A percentile compares a stretch with the other conserved stretches of the same genome.
Evolutionary conservation across 1,284 basidiomycete genomes (phyloP).

Genomic region (Phellinidium pouzarii): DNA sequence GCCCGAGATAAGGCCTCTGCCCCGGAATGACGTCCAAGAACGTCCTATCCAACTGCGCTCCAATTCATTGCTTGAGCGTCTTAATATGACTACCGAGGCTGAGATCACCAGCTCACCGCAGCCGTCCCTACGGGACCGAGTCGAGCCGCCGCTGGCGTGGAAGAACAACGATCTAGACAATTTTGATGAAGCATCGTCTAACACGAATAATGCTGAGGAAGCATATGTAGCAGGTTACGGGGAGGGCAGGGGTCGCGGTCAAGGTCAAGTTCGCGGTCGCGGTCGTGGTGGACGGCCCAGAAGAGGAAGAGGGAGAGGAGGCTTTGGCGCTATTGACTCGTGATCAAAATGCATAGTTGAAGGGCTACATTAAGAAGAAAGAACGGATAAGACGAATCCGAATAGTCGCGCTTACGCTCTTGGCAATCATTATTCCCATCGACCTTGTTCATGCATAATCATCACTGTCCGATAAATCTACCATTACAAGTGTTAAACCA

Average conservation of each 20-base stretch:
- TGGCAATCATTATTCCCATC: background rate
- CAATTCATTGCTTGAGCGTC: constrained; percentile 14
- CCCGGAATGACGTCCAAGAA: background rate
- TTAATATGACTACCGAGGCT: constrained; percentile 9
- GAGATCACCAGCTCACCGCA: background rate
- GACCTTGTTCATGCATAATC: background rate
- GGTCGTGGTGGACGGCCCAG: background rate
- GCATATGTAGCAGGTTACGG: background rate
- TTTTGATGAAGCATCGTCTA: background rate
- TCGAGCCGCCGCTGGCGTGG: background rate
- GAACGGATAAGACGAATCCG: background rate
- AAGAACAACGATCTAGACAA: background rate
- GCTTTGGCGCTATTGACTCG: background rate
- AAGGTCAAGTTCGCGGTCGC: background rate
- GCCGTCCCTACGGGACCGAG: constrained; percentile 4
- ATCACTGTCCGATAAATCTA: background rate
- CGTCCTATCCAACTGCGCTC: constrained; percentile 5
- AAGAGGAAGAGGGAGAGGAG: constrained; percentile 1
- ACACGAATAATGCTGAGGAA: background rate
- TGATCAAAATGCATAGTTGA: background rate
- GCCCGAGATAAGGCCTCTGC: background rate
- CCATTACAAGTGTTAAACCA: background rate
- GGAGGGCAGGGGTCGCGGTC: background rate
- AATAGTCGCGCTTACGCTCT: background rate
- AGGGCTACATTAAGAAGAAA: background rate